Conservation (phyloP, 2,329 filamentous ascomycete genomes). For the Colletotrichum acutatum region DNA sequence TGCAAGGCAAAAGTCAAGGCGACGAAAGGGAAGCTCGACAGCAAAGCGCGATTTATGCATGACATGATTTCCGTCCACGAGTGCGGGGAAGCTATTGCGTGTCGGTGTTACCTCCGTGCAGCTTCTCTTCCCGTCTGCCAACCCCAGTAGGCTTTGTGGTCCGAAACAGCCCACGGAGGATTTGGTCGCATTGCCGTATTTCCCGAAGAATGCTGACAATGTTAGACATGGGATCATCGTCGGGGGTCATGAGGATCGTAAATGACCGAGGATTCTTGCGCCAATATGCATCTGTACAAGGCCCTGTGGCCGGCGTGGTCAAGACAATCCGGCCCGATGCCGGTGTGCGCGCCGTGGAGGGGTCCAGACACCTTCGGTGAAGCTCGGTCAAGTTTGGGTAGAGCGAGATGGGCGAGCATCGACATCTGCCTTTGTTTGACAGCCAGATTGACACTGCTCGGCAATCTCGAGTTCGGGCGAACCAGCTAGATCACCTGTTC, state of each 20-base stretch:
- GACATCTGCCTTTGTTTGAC: not conserved
- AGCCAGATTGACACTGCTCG: not conserved
- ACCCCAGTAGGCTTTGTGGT: constrained; percentile 16
- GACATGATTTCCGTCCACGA: not conserved
- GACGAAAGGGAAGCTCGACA: not conserved
- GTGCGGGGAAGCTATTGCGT: constrained; percentile 17
- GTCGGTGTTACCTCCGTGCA: not conserved
- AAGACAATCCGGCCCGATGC: not conserved
- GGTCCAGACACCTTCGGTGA: constrained; percentile 5
- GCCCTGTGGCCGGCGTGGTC: not conserved
- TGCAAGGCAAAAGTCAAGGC: constrained; percentile 21
- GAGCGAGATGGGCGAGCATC: not conserved
- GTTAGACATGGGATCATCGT: not conserved
- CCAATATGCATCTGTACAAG: not conserved
- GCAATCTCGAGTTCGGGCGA: constrained; percentile 16
- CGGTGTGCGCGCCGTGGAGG: not conserved
- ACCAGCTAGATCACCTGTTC: constrained; percentile 19
- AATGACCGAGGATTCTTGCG: not conserved
- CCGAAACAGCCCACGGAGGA: constrained; percentile 25
- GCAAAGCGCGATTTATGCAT: constrained; percentile 32
- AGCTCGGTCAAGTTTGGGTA: constrained; percentile 11
- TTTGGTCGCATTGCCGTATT: constrained; percentile 11
- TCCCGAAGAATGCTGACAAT: not conserved
- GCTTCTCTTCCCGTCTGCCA: not conserved
- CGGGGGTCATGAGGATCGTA: not conserved